Base-by-base conservation (phyloP, 2,329 filamentous ascomycete species). In the Neofusicoccum kwambonambiense region DNA sequence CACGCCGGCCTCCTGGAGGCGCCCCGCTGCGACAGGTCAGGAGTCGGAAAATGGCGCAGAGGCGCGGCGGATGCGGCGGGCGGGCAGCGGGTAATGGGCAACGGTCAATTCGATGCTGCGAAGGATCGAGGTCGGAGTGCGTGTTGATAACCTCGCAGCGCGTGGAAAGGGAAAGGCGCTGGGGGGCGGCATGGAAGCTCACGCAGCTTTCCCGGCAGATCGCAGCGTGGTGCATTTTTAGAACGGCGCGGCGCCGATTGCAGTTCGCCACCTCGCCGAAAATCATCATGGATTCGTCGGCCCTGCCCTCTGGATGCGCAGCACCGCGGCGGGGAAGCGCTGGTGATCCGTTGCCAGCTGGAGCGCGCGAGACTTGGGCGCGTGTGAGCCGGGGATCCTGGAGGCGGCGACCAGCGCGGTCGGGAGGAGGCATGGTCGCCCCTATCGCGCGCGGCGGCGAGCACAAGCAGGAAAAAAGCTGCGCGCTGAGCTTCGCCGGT, bases 191-290 rank as follows among this genome's bases (percentile, higher is more conserved):
- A 60, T 19, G 56, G 37, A 49, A 47, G 56, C 56, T 49, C 56
- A n/a, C 54, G 41, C 54, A 58, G 54, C 56, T 60, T 37, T 45
- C 41, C 56, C 56, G 56, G 56, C 56, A 60, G 56, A 60, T 60
- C 56, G 41, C 56, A 27, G 27, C 27, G 56, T 31, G 6, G 27
- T 5, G 6, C 27, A 60, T 60, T 60, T 60, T 60, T 60, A 60
- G 56, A 60, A 60, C 56, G 56, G 42, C 31, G 42, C 56, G 56
- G 56, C 27, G 56, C 56, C 56, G 56, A 60, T 60, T 60, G 56
- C 56, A 60, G 56, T 37, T 60, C 56, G 56, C 56, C 56, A 60
- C 56, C 56, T 60, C 56, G 56, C 56, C 37, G 56, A 60, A 60
- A 60, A 60, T 60, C 56, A 34, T 39, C 44, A 60, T 37, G 56